Base-by-base conservation (phyloP, 2,329 filamentous ascomycete genomes). In the Thyridium curvatum region DNA sequence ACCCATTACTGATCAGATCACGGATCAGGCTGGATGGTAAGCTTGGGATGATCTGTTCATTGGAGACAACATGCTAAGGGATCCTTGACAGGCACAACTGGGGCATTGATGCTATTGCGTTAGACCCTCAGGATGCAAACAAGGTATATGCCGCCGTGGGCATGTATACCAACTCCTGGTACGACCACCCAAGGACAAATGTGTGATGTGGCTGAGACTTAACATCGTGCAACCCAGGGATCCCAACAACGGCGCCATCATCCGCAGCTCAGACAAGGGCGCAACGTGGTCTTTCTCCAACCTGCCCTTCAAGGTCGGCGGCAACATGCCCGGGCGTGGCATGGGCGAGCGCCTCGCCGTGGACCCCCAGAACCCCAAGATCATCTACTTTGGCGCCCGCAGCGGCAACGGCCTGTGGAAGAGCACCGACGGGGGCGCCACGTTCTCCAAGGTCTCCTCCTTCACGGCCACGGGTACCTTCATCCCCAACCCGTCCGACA, bases 291-390 rank as follows among this genome's bases (percentile, higher is more conserved):
- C 59, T 2, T 59, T 63, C 15, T 67, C 70, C 0, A 56, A 59
- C 6, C 60, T 79, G 1, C 63, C 71, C 3, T 79, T 79, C 61
- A 79, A 79, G 51, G 71, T 77, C 34, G 75, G 75, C 8, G 75
- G 75, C 1, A 79, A 79, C 50, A 79, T 78, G 73, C 74, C 75
- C 8, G 76, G 76, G 2, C 68, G 76, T 18, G 76, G 76, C 8
- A 71, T 69, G 54, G 76, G 76, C 13, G 76, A 79, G 51, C 65
- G 75, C 12, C 66, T 79, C 5, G 74, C 72, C 3, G 66, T 79
- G 8, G 75, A 79, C 48, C 75, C 75, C 2, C 66, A 71, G 34
- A 73, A 75, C 47, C 69, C 72, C 30, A 65, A 72, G 18, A 71
- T 78, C 41, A 50, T 79, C 17, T 79, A 74, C 51, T 77, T 78